Evolutionary conservation across 2,329 filamentous ascomycete species (phyloP), one percentile per base, ranked within the genome.

Genomic region (Ophiostoma pallidulum): DNA sequence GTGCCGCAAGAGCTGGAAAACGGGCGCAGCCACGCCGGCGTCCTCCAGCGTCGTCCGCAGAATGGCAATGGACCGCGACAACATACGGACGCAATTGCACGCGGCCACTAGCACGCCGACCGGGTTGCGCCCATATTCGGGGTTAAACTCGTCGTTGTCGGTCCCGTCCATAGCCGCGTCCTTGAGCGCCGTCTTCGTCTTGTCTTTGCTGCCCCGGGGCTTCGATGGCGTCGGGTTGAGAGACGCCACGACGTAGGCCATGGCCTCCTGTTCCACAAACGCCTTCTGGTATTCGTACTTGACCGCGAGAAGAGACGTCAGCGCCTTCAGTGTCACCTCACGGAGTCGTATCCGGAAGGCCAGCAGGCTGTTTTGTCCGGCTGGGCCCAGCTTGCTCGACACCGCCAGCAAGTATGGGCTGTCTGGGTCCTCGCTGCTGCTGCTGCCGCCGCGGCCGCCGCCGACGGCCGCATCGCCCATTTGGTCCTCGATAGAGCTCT

Each of bases 41-140:
- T 98, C 92, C 49, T 95, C 86, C 40, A 98, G 69, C 43, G 84
- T 85, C 3, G 92, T 97, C 42, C 92, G 74, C 16, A 97, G 68
- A 37, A 91, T 82, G 60, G 79, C 86, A 19, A 95, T 83, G 1
- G 89, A 95, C 36, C 92, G 79, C 3, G 88, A 87, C 41, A 97
- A 71, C 61, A 89, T 86, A 53, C 86, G 77, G 24, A 89, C 77
- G 22, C 86, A 81, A 59, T 86, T 82, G 60, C 90, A 96, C 1
- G 88, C 91, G 18, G 90, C 89, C 47, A 94, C 74, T 19, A 97
- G 72, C 19, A 95, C 90, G 4, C 78, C 69, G 8, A 79, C 72
- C 2, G 89, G 82, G 57, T 97, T 96, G 22, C 62, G 65, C 3
- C 87, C 88, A 56, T 84, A 85, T 12, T 77, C 70, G 4, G 65